A percentile compares a stretch with the other conserved stretches of the same genome.
Evolutionary conservation across 106 monocot genomes (phyloP).

Genomic region (Platanthera zijinensis): DNA sequence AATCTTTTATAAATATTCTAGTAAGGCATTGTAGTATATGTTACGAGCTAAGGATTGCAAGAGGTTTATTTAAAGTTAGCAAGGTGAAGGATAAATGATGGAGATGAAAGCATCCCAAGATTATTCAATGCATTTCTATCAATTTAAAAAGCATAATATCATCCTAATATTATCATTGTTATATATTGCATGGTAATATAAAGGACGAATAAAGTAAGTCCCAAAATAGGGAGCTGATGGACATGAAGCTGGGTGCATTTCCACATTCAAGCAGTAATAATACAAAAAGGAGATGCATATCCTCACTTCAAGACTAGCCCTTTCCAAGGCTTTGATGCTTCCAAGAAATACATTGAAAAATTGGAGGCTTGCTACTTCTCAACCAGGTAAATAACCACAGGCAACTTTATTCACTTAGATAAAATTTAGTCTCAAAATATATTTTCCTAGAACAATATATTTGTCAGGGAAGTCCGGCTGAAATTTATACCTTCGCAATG

Average conservation of each 20-base stretch:
- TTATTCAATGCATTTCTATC: too few relatives aligned
- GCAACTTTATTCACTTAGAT: neutral
- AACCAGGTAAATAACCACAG: neutral
- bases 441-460: neutral
- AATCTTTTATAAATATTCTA: too few relatives aligned
- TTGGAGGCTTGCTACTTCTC: neutral
- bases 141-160: too few relatives aligned
- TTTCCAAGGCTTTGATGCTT: neutral
- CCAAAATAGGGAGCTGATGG: neutral
- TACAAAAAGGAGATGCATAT: neutral
- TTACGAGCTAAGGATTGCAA: too few relatives aligned
- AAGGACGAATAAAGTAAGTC: neutral
- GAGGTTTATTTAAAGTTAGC: too few relatives aligned
- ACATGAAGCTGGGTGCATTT: neutral
- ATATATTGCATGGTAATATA: neutral
- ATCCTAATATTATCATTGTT: too few relatives aligned
- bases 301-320: neutral
- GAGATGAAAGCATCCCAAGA: too few relatives aligned
- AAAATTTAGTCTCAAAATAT: neutral
- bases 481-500: slow-evolving; percentile 43
- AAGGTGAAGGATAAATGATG: too few relatives aligned
- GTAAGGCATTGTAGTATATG: too few relatives aligned
- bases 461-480: neutral
- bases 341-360: neutral
- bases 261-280: neutral